These are phyloP conservation scores for Colletotrichum incanum DNA, from an alignment of 2,329 filamentous ascomycete species.

Conservation along the genomic window DNA sequence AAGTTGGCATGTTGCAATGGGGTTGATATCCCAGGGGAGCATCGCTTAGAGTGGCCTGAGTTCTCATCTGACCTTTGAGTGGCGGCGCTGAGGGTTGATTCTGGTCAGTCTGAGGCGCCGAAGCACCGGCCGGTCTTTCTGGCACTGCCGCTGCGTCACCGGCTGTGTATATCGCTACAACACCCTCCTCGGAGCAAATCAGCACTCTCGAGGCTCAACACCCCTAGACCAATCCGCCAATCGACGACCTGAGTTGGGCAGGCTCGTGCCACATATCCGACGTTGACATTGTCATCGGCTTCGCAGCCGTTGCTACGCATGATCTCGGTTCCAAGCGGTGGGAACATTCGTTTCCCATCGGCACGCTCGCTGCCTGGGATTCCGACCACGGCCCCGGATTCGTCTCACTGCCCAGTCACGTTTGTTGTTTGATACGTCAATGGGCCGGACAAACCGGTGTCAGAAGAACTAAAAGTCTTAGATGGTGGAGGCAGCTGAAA, in stretches of 20 bases:
- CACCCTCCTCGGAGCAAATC: neutral
- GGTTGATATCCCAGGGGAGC: neutral
- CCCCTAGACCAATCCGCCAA: slow-evolving; percentile 10
- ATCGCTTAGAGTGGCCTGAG: neutral
- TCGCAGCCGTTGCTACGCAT: neutral
- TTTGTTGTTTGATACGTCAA: slow-evolving; percentile 23
- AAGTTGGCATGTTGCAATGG: neutral
- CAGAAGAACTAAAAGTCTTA: slow-evolving; percentile 18
- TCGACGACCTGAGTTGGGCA: slow-evolving; percentile 5
- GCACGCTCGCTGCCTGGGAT: neutral
- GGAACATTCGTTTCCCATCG: neutral
- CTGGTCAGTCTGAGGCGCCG: slow-evolving; percentile 33
- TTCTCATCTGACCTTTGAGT: slow-evolving; percentile 12
- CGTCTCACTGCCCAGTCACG: slow-evolving; percentile 29
- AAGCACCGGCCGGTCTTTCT: slow-evolving; percentile 35
- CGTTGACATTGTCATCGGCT: slow-evolving; percentile 12
- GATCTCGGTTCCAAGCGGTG: neutral
- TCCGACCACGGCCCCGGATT: slow-evolving; percentile 10
- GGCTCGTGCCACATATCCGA: slow-evolving; percentile 27
- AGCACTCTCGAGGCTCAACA: slow-evolving; percentile 2
- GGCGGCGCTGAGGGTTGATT: slow-evolving; percentile 1
- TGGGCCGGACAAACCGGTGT: slow-evolving; percentile 29
- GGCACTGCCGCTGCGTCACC: slow-evolving; percentile 34
- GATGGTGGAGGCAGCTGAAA: slow-evolving; percentile 20
- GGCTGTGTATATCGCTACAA: slow-evolving; percentile 15